A percentile compares a stretch with the other conserved stretches of the same genome.
Evolutionary conservation across 148 eudicot genomes (phyloP).

Genomic region (Amaranthus palmeri): DNA sequence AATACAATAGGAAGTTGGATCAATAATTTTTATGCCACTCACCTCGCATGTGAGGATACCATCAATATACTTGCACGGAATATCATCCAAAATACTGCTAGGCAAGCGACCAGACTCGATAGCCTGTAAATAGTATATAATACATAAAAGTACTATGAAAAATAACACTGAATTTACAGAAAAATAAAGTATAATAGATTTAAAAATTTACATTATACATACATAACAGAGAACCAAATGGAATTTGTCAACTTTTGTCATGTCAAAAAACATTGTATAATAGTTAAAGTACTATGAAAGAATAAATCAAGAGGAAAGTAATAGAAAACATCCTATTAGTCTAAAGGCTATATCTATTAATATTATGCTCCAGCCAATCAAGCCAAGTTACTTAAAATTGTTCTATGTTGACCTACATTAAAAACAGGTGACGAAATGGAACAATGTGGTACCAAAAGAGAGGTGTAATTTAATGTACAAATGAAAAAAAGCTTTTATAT

Average conservation of each 20-base stretch:
- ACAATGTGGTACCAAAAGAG: neutral
- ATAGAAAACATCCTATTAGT: neutral
- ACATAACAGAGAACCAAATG: neutral
- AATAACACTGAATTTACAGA: too few species aligned
- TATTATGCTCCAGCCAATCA: neutral
- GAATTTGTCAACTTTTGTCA: conserved; percentile 1
- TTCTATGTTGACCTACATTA: neutral
- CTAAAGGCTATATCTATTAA: neutral
- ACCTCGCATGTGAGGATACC: conserved; percentile 87
- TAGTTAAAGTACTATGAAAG: neutral
- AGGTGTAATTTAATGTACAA: neutral
- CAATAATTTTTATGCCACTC: conserved; percentile 20
- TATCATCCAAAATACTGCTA: conserved; percentile 82
- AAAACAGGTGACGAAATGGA: neutral
- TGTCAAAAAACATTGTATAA: conserved; percentile 4
- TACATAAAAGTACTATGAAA: too few species aligned
- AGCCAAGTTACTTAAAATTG: neutral
- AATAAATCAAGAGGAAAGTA: neutral
- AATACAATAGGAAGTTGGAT: conserved; percentile 10
- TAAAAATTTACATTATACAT: too few species aligned
- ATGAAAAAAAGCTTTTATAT: neutral
- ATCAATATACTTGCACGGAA: conserved; percentile 76
- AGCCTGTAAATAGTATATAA: conserved; percentile 36
- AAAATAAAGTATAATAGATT: too few species aligned
- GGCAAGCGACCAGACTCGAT: conserved; percentile 89